Percentiles rank a stretch among this genome's conserved stretches.
Conservation (phyloP, 176 grass and related monocot species). For the Zea mays region Zm-B73-REFERENCE-NAM-5.0 NC_050097.1:225182001-225182500, state of each 20-base stretch:
- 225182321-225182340: too few species aligned
- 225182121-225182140: constrained; percentile 82
- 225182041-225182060: constrained; percentile 46
- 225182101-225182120: constrained; percentile 40
- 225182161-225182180: constrained; percentile 72
- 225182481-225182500: constrained; percentile 6
- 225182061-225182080: too few species aligned
- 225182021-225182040: constrained; percentile 88
- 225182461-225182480: not conserved
- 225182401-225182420: not conserved
- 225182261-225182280: constrained; percentile 63
- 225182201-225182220: constrained; percentile 59
- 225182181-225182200: constrained; percentile 65
- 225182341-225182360: not conserved
- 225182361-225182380: not conserved
- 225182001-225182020: constrained; percentile 93
- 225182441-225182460: not conserved
- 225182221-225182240: constrained; percentile 33
- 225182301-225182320: too few species aligned
- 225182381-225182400: not conserved
- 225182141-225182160: constrained; percentile 91
- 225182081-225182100: not conserved
- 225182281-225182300: not conserved
- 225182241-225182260: constrained; percentile 46
- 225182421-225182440: not conserved